These are phyloP conservation scores for Blastobotrys arbuscula DNA, from an alignment of 1,139 yeast genomes.

Conservation along the genomic window DNA sequence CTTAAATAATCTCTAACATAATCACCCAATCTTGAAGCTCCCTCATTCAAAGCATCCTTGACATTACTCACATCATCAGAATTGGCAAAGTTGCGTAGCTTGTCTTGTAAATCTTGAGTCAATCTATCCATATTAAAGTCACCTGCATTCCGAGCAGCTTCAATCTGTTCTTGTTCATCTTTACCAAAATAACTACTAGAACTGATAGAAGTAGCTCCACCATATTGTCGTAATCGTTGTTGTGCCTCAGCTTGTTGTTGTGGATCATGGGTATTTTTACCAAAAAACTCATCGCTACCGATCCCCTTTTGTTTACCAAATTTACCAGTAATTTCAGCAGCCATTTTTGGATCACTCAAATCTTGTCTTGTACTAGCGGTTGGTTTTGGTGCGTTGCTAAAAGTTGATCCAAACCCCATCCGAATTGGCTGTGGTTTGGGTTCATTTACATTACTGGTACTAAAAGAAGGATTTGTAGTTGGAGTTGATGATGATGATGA, in stretches of 20 bases:
- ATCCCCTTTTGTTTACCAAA: slow-evolving; percentile 90
- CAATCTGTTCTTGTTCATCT: slow-evolving; percentile 48
- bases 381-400: slow-evolving; percentile 26
- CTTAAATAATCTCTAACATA: slow-evolving; percentile 79
- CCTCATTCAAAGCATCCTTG: slow-evolving; percentile 91
- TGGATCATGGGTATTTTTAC: slow-evolving; percentile 81
- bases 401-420: slow-evolving; percentile 38
- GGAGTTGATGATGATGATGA: neutral
- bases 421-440: slow-evolving; percentile 23
- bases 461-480: neutral
- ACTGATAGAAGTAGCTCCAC: slow-evolving; percentile 85
- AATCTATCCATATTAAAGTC: slow-evolving; percentile 45
- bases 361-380: slow-evolving; percentile 19
- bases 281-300: slow-evolving; percentile 91
- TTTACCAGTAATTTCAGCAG: slow-evolving; percentile 46
- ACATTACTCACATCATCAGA: slow-evolving; percentile 75
- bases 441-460: neutral
- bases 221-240: slow-evolving; percentile 68
- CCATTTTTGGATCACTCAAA: slow-evolving; percentile 37
- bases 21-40: slow-evolving; percentile 82
- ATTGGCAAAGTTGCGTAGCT: slow-evolving; percentile 67
- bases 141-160: slow-evolving; percentile 27
- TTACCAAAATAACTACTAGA: slow-evolving; percentile 92
- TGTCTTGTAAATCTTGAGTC: slow-evolving; percentile 64
- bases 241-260: slow-evolving; percentile 74